Base-by-base conservation (phyloP, 306 rosid species). In the Crataegus laevigata region DNA sequence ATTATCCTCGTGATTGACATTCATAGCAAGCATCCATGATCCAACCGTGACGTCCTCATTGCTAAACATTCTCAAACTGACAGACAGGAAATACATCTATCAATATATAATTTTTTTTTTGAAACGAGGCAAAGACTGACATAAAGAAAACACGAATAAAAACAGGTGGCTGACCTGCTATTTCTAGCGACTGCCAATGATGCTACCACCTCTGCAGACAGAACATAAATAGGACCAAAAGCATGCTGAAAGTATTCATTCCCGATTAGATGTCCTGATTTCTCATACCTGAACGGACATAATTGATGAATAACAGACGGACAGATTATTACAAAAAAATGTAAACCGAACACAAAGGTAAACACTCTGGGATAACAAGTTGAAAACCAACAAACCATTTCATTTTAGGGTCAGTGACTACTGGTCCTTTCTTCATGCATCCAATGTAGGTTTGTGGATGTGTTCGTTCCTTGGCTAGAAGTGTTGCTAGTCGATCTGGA, bases 361-460 rank as follows among this genome's bases (percentile, higher is more conserved):
- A 32, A 63, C 55, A 29, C 4, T 29, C 9, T 25, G 42, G 8
- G 5, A 34, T 8, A 38, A 54, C 6, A 61, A 63, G 55, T 15
- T 38, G 64, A 32, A 28, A 64, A 55, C 5, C 61, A 66, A 32
- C 12, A 73, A 67, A 82, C 85, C 85, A 82, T 60, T 77, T 82
- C 75, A 77, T 58, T 68, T 82, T 82, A 4, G 80, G 79, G 71
- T 78, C 77, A 51, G 80, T 80, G 24, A 84, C 63, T 51, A 84
- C 87, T 67, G 82, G 86, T 8, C 84, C 84, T 68, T 84, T 84
- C 77, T 84, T 84, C 82, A 84, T 84, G 79, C 87, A 84, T 19
- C 87, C 87, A 18, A 80, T 84, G 76, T 84, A 84, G 47, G 82
- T 80, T 45, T 43, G 73, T 68, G 82, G 28, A 69, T 79, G 71